phyloP scores from a whole-genome alignment of 306 rosid species.

The Rubus parviflorus region DNA sequence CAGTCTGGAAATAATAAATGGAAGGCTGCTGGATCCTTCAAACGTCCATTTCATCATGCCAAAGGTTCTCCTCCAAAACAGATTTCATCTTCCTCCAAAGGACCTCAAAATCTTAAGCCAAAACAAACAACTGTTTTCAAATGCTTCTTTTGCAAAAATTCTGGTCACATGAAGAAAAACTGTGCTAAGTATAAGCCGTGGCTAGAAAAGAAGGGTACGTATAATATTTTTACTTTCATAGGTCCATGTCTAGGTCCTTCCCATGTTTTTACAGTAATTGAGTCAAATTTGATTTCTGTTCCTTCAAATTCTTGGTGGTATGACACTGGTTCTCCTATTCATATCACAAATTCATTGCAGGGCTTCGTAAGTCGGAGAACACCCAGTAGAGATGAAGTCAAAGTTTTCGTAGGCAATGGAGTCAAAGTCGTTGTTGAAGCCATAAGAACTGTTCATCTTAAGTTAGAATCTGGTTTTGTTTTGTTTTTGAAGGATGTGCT shows the following conservation, averaged over 20 bases:
- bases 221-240: background rate
- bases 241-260: background rate
- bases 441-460: background rate
- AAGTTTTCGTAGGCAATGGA: conserved; percentile 1
- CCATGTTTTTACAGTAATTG: background rate
- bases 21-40: background rate
- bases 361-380: background rate
- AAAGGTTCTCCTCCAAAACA: background rate
- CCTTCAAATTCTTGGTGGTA: background rate
- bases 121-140: background rate
- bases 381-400: background rate
- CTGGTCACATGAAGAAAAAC: background rate
- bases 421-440: background rate
- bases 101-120: background rate
- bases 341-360: background rate
- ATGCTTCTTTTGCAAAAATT: background rate
- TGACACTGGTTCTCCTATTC: background rate
- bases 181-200: background rate
- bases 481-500: background rate
- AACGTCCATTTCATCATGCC: background rate
- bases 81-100: background rate
- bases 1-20: background rate
- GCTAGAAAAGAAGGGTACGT: background rate
- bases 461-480: background rate
- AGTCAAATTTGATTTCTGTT: background rate